Evolutionary conservation across 345 rosid species (phyloP), one percentile per base, ranked within the genome.

Genomic region (Geranium brycei): DNA sequence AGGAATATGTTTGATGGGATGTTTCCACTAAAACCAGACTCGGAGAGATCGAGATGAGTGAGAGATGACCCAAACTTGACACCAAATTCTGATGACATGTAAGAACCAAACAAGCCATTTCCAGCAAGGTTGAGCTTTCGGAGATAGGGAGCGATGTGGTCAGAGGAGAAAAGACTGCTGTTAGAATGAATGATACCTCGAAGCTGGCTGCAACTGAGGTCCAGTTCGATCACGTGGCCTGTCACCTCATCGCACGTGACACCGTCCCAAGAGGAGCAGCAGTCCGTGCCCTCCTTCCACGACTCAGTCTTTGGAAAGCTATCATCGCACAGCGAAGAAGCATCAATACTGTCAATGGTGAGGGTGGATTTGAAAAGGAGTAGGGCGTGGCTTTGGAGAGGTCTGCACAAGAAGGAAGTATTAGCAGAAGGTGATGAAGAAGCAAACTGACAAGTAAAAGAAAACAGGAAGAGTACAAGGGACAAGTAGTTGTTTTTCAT

Each of bases 321-420:
- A 0, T 18, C 15, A 59, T 2, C 1, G 31, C 31, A 59, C 5
- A 0, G 3, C 6, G 3, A 23, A 59, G 31, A 19, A 59, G 62
- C 2, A 15, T 19, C 1, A 11, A 23, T 23, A 23, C 7, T 16
- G 7, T 19, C 3, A 19, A 59, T 19, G 1, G 30, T 11, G 14
- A 59, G 19, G 62, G 14, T 10, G 31, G 28, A 4, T 19, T 59
- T 59, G 62, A 59, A 59, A 7, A 19, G 62, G 62, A 59, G 62
- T 7, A 59, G 16, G 14, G 62, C 32, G 4, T 13, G 31, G 16
- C 4, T 7, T 19, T 59, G 31, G 1, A 19, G 62, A 7, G 62
- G 62, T 2, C 4, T 14, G 7, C 62, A 59, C 16, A 31, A 35
- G 41, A 35, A 35, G 41, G 41, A 7, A 35, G 41, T 35, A 35